Conservation (phyloP, 2,329 filamentous ascomycete species). For the Ceratocystis smalleyi region DNA sequence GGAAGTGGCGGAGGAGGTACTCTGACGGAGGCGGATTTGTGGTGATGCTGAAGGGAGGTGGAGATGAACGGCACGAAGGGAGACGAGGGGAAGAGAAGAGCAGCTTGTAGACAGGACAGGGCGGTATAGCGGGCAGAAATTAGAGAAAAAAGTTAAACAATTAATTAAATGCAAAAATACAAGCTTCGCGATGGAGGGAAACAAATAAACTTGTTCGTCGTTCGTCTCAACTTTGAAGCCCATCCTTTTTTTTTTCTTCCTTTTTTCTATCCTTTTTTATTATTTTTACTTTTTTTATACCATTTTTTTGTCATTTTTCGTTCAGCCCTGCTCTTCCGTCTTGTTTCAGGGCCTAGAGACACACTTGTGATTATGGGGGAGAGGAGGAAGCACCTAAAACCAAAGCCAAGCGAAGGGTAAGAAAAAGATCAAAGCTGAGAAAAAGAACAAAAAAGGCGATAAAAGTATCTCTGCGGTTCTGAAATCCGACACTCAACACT, state of each 20-base stretch:
- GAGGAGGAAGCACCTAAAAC: not conserved
- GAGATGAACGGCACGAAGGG: not conserved
- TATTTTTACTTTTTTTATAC: not conserved
- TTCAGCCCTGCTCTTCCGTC: not conserved
- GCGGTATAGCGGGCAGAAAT: not conserved
- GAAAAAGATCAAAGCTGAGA: not conserved
- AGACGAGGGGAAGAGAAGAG: not conserved
- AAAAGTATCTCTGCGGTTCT: not conserved
- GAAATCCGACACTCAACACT: not conserved
- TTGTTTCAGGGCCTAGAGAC: not conserved
- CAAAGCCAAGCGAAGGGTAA: not conserved
- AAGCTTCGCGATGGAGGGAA: not conserved
- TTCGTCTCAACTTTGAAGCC: not conserved
- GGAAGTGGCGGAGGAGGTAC: not conserved
- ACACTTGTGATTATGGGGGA: not conserved
- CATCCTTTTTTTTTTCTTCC: not conserved
- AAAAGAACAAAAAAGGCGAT: not conserved
- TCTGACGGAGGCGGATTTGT: too few relatives aligned
- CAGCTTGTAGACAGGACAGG: not conserved
- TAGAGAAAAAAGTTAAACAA: slow-evolving; percentile 8
- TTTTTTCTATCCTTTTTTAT: not conserved
- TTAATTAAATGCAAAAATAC: slow-evolving; percentile 5
- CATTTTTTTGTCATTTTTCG: not conserved
- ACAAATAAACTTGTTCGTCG: not conserved
- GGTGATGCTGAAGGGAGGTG: too few relatives aligned